Conservation (phyloP, 805 yeast genomes). For the Metschnikowia koreensis region DNA sequence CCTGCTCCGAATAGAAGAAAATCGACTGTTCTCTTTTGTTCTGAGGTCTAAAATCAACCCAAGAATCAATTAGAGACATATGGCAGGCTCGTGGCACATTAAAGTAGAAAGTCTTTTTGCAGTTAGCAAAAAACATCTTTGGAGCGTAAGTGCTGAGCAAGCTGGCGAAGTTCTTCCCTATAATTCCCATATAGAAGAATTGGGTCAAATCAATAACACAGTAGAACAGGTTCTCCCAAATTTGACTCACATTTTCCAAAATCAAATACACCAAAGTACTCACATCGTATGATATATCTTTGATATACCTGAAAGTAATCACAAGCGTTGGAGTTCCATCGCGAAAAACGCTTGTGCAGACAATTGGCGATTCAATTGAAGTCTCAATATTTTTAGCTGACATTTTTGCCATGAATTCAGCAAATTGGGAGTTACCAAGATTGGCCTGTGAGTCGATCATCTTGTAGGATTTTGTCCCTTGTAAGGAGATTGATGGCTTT, state of each 20-base stretch:
- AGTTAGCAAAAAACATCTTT: constrained; percentile 47
- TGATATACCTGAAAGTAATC: constrained; percentile 40
- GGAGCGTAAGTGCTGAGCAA: constrained; percentile 50
- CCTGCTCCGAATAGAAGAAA: constrained; percentile 35
- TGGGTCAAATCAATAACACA: constrained; percentile 70
- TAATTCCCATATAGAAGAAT: constrained; percentile 33
- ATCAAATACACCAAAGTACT: constrained; percentile 58
- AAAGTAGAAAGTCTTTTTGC: constrained; percentile 52
- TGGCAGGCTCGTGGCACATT: constrained; percentile 41
- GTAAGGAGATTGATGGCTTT: constrained; percentile 50
- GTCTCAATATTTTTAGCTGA: constrained; percentile 51
- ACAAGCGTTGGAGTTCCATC: constrained; percentile 75
- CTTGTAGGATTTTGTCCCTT: constrained; percentile 53
- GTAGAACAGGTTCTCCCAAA: constrained; percentile 68
- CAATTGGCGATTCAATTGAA: constrained; percentile 43
- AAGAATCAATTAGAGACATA: constrained; percentile 21
- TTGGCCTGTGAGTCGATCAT: constrained; percentile 38
- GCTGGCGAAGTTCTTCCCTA: constrained; percentile 29
- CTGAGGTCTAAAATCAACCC: constrained; percentile 21
- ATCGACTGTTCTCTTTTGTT: constrained; percentile 16
- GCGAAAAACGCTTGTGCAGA: constrained; percentile 62
- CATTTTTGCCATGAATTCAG: constrained; percentile 73
- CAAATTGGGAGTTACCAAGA: constrained; percentile 50
- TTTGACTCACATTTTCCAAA: constrained; percentile 62
- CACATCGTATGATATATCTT: constrained; percentile 36